A percentile compares a stretch with the other conserved stretches of the same genome.
phyloP scores from a whole-genome alignment of 495 filamentous ascomycete species.

The Diplogelasinospora grovesii region DNA sequence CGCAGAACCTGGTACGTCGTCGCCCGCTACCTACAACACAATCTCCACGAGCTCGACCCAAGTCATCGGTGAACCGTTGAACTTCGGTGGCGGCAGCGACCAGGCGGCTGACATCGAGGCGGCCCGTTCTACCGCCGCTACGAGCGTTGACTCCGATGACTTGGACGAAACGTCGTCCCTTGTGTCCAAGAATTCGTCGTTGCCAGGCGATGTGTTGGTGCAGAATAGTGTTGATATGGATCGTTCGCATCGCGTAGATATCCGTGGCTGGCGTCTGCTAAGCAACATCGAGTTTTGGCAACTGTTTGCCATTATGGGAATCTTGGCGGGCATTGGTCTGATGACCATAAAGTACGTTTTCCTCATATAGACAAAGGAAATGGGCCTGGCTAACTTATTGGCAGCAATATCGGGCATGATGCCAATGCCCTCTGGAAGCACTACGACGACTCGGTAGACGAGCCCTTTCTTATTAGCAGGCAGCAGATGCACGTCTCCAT shows the following conservation, averaged over 20 bases:
- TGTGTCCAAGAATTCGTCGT: constrained; percentile 55
- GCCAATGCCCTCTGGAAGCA: constrained; percentile 71
- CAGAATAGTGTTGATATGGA: constrained; percentile 51
- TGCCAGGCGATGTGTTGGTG: constrained; percentile 41
- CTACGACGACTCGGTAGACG: constrained; percentile 65
- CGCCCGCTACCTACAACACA: constrained; percentile 29
- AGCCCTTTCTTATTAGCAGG: constrained; percentile 69
- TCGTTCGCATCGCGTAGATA: constrained; percentile 70
- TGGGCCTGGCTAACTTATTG: constrained; percentile 29
- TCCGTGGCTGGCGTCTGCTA: constrained; percentile 79
- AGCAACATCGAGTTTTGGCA: constrained; percentile 79
- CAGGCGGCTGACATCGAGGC: constrained; percentile 29
- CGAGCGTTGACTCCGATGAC: constrained; percentile 26
- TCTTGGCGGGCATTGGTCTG: constrained; percentile 84
- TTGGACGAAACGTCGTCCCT: constrained; percentile 79
- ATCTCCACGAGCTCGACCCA: constrained; percentile 21
- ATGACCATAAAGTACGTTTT: constrained; percentile 95
- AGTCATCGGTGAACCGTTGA: constrained; percentile 14
- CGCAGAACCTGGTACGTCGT: constrained; percentile 65
- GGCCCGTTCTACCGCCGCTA: constrained; percentile 22
- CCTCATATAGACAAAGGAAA: neutral
- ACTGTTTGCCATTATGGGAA: constrained; percentile 74
- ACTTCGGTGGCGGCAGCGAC: constrained; percentile 11
- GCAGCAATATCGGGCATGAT: constrained; percentile 91
- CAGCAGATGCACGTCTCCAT: constrained; percentile 94